Conservation (phyloP, 306 rosid genomes). For the Ceratonia siliqua region DNA sequence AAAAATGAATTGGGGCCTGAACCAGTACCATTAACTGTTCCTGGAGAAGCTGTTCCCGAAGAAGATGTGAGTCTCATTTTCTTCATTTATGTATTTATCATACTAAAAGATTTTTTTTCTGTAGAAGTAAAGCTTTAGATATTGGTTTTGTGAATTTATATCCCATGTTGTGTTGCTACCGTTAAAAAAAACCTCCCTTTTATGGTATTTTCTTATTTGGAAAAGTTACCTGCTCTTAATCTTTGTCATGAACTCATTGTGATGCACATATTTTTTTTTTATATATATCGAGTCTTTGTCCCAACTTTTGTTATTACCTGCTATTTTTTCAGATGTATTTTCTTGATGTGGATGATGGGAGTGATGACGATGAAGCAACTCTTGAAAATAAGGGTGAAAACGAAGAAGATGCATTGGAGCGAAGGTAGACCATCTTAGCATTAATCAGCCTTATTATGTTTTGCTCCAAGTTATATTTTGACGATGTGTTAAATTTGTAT, state of each 20-base stretch:
- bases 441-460: not conserved
- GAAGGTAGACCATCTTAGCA: conserved; percentile 46
- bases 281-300: not conserved
- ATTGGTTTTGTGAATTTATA: not conserved
- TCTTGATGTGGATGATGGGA: conserved; percentile 75
- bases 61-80: conserved; percentile 73
- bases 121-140: not conserved
- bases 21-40: conserved; percentile 86
- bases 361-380: conserved; percentile 59
- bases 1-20: conserved; percentile 85
- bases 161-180: not conserved
- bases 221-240: not conserved
- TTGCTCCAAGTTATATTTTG: not conserved
- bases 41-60: conserved; percentile 70
- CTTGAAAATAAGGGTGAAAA: conserved; percentile 50
- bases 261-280: not conserved
- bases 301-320: not conserved
- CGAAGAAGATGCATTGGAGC: conserved; percentile 53
- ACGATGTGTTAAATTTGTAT: not conserved
- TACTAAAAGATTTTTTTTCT: not conserved
- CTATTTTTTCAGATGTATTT: conserved; percentile 64
- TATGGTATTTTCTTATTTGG: not conserved
- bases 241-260: not conserved
- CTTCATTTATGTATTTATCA: conserved; percentile 13
- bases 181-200: not conserved